A percentile compares a stretch with the other conserved stretches of the same genome.
Evolutionary conservation across 2,329 filamentous ascomycete genomes (phyloP).

Genomic region (Chrysoporthe deuterocubensis): DNA sequence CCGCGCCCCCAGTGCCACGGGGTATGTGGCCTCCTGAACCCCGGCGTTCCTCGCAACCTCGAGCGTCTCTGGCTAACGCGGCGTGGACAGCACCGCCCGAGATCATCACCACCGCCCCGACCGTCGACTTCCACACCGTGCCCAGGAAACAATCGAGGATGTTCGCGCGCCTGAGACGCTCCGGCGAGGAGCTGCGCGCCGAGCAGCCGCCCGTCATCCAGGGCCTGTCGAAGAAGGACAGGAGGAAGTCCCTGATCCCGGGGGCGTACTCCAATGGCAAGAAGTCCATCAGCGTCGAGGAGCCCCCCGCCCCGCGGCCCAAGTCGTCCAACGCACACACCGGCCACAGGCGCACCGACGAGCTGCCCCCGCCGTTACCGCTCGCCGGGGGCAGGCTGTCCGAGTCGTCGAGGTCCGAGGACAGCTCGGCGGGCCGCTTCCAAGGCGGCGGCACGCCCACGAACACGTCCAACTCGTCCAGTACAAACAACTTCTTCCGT

Average conservation of each 20-base stretch:
- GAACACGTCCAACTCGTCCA: slow-evolving; percentile 62
- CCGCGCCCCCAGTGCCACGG: slow-evolving; percentile 60
- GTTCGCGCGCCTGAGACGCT: slow-evolving; percentile 56
- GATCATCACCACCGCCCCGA: slow-evolving; percentile 93
- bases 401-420: slow-evolving; percentile 90
- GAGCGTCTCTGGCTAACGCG: slow-evolving; percentile 31
- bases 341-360: slow-evolving; percentile 51
- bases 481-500: slow-evolving; percentile 77
- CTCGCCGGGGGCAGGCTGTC: slow-evolving; percentile 70
- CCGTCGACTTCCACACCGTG: slow-evolving; percentile 60
- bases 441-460: slow-evolving; percentile 54
- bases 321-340: slow-evolving; percentile 46
- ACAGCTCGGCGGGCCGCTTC: slow-evolving; percentile 71
- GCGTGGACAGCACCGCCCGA: slow-evolving; percentile 54
- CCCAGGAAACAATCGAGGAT: slow-evolving; percentile 62
- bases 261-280: slow-evolving; percentile 43
- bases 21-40: slow-evolving; percentile 47
- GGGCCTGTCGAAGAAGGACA: slow-evolving; percentile 44
- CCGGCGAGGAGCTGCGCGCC: slow-evolving; percentile 52
- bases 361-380: slow-evolving; percentile 59
- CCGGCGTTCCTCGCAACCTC: background rate
- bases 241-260: slow-evolving; percentile 45
- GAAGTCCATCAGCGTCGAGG: slow-evolving; percentile 62
- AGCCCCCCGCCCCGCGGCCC: slow-evolving; percentile 62
- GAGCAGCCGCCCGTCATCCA: slow-evolving; percentile 34